These are phyloP conservation scores for Boletus sp. DNA, from an alignment of 1,284 basidiomycete genomes.

Conservation along the genomic window DNA sequence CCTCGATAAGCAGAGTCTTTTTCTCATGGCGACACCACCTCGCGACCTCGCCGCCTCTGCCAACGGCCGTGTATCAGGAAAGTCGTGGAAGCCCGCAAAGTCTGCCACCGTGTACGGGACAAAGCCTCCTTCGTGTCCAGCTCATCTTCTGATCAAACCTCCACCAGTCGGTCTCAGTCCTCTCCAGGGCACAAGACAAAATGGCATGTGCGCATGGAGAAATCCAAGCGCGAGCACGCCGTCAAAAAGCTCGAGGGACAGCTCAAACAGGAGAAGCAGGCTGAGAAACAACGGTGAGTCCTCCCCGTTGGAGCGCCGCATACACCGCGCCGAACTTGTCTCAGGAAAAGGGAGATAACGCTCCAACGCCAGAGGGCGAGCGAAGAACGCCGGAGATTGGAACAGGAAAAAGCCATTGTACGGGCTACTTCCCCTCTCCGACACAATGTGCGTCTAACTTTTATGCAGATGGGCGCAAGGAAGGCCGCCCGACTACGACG, in stretches of 20 bases:
- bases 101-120: constrained; percentile 56
- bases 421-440: constrained; percentile 1
- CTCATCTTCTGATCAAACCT: constrained; percentile 4
- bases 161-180: constrained; percentile 63
- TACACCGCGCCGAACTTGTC: constrained; percentile 1
- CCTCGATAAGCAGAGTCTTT: neutral
- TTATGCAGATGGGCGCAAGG: constrained; percentile 66
- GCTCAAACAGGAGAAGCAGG: constrained; percentile 70
- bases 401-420: constrained; percentile 72
- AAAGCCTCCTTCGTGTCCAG: constrained; percentile 3
- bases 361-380: constrained; percentile 64
- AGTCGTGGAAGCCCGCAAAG: constrained; percentile 64
- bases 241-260: constrained; percentile 70
- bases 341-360: constrained; percentile 63
- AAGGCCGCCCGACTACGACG: constrained; percentile 69
- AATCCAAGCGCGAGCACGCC: constrained; percentile 58
- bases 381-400: constrained; percentile 65
- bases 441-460: constrained; percentile 7
- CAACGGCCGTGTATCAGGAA: constrained; percentile 60
- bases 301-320: constrained; percentile 2
- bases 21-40: constrained; percentile 19
- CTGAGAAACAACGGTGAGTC: constrained; percentile 57
- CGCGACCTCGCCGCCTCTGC: constrained; percentile 50
- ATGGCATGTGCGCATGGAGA: constrained; percentile 68
- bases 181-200: constrained; percentile 61